Evolutionary conservation across 768 basidiomycete species (phyloP).

Genomic region (Calocera cornea): DNA sequence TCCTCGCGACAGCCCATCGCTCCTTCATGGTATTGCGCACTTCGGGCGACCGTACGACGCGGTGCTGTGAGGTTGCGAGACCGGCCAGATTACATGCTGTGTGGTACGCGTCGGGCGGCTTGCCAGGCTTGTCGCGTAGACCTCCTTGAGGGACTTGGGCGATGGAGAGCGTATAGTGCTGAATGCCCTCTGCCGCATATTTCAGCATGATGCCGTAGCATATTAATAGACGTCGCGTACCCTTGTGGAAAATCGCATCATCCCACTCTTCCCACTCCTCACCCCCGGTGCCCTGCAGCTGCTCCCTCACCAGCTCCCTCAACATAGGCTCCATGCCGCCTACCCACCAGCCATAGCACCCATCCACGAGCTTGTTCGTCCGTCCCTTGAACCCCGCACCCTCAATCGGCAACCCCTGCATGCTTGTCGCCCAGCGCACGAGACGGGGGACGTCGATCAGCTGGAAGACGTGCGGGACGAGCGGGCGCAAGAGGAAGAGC

Average conservation of each 20-base stretch:
- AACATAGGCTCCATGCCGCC: conserved; percentile 65
- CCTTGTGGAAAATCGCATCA: conserved; percentile 42
- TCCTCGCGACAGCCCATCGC: conserved; percentile 28
- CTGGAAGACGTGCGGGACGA: conserved; percentile 25
- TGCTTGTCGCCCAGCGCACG: conserved; percentile 65
- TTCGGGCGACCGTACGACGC: conserved; percentile 37
- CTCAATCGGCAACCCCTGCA: conserved; percentile 75
- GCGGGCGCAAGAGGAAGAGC: conserved; percentile 63
- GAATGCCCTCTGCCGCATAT: conserved; percentile 42
- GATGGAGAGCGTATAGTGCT: conserved; percentile 74
- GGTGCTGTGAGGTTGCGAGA: conserved; percentile 77
- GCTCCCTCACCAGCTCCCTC: conserved; percentile 1
- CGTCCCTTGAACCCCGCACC: conserved; percentile 86
- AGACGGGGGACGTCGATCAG: conserved; percentile 46
- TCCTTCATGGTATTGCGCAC: conserved; percentile 25
- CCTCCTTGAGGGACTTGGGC: conserved; percentile 81
- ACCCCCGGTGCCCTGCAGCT: background rate
- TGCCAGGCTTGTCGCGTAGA: conserved; percentile 88
- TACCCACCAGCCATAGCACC: conserved; percentile 99
- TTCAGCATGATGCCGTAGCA: background rate
- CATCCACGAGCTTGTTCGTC: conserved; percentile 97
- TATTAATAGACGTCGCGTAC: conserved; percentile 7
- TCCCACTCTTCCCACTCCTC: conserved; percentile 42
- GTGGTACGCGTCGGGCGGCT: conserved; percentile 91
- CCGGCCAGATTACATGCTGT: conserved; percentile 88